phyloP scores from a whole-genome alignment of 1,284 basidiomycete genomes.

The Boletus mariae region DNA sequence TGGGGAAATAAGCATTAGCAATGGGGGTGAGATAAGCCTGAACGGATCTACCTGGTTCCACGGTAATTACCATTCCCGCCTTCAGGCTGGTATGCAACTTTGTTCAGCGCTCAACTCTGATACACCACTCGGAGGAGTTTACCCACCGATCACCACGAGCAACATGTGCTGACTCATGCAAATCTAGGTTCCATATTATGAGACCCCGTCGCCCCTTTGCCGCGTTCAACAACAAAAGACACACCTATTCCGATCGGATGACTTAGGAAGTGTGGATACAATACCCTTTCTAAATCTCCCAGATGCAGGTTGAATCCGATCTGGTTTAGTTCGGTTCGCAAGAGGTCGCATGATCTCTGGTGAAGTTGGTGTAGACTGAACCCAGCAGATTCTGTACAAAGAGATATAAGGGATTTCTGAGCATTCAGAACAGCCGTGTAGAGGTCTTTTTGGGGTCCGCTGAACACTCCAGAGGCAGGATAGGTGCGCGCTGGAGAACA shows the following conservation, averaged over 20 bases:
- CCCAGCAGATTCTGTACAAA: slow-evolving; percentile 56
- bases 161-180: slow-evolving; percentile 69
- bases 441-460: slow-evolving; percentile 78
- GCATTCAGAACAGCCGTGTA: slow-evolving; percentile 82
- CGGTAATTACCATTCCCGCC: slow-evolving; percentile 84
- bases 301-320: slow-evolving; percentile 73
- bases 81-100: slow-evolving; percentile 44
- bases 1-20: slow-evolving; percentile 21
- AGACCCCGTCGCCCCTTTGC: slow-evolving; percentile 16
- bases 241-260: slow-evolving; percentile 83
- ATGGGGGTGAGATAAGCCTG: background rate
- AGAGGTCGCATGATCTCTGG: slow-evolving; percentile 64
- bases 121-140: slow-evolving; percentile 3
- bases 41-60: slow-evolving; percentile 62
- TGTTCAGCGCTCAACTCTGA: slow-evolving; percentile 9
- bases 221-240: slow-evolving; percentile 17
- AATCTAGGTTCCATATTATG: slow-evolving; percentile 45
- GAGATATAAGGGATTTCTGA: slow-evolving; percentile 64
- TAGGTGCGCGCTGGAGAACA: slow-evolving; percentile 73
- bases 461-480: slow-evolving; percentile 81
- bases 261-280: slow-evolving; percentile 87
- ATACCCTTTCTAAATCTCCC: slow-evolving; percentile 67
- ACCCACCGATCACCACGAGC: slow-evolving; percentile 43
- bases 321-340: slow-evolving; percentile 73
- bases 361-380: slow-evolving; percentile 79